Percentiles rank a stretch among this genome's conserved stretches.
These are phyloP conservation scores for Venturia carpophila DNA, from an alignment of 2,329 filamentous ascomycete genomes.

Conservation along the genomic window DNA sequence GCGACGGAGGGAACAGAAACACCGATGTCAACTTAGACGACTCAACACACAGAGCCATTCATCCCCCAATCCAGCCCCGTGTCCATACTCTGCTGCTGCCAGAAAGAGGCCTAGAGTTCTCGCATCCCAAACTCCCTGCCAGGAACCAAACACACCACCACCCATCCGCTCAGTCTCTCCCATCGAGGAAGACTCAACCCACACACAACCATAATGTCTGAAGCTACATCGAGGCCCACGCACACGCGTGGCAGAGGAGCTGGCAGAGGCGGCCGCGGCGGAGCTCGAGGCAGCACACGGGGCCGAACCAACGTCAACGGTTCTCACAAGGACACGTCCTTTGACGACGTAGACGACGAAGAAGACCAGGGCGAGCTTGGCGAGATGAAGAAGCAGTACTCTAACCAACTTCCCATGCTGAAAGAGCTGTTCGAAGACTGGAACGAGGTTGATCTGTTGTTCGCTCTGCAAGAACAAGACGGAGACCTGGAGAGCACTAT, in stretches of 20 bases:
- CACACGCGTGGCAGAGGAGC: constrained; percentile 81
- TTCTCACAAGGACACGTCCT: constrained; percentile 43
- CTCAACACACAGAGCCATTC: constrained; percentile 2
- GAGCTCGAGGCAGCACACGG: constrained; percentile 45
- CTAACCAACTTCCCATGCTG: constrained; percentile 68
- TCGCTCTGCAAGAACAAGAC: constrained; percentile 81
- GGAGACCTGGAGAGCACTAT: constrained; percentile 66
- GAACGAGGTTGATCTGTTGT: constrained; percentile 91
- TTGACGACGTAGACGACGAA: constrained; percentile 50
- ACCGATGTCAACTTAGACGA: background rate
- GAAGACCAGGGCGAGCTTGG: constrained; percentile 73
- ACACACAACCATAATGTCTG: constrained; percentile 60
- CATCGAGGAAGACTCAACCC: constrained; percentile 7
- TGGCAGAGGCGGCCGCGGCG: constrained; percentile 73
- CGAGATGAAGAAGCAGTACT: constrained; percentile 85
- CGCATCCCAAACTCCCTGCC: background rate
- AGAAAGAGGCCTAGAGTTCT: constrained; percentile 7
- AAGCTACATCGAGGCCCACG: constrained; percentile 69
- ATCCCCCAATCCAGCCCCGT: background rate
- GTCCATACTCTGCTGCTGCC: background rate
- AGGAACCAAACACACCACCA: constrained; percentile 10
- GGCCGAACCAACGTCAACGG: constrained; percentile 54
- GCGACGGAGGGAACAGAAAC: background rate
- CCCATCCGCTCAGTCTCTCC: constrained; percentile 9
- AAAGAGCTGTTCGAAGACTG: constrained; percentile 93